Evolutionary conservation across 2,329 filamentous ascomycete genomes (phyloP).

Genomic region (Fusarium burgessii): DNA sequence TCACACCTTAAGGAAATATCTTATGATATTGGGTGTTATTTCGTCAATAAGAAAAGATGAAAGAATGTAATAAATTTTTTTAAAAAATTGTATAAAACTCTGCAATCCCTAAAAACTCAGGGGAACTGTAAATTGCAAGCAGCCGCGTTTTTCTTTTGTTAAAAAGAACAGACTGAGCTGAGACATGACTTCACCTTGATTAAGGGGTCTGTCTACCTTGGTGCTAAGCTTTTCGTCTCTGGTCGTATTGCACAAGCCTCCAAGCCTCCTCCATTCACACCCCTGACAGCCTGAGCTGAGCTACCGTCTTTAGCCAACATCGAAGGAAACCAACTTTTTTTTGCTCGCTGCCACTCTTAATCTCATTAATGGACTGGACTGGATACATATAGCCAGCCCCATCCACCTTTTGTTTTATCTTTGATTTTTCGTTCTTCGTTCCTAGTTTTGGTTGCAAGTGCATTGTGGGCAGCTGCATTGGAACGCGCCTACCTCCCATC

Average conservation of each 20-base stretch:
- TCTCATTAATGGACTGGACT: background rate
- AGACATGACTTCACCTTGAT: constrained; percentile 49
- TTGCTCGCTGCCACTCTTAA: background rate
- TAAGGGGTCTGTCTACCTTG: constrained; percentile 31
- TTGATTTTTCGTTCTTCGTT: constrained; percentile 21
- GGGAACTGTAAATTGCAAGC: background rate
- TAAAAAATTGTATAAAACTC: background rate
- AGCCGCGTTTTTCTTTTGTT: background rate
- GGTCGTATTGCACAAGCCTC: constrained; percentile 1
- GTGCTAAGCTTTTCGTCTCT: constrained; percentile 30
- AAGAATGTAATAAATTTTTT: too few species aligned
- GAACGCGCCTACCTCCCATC: constrained; percentile 27
- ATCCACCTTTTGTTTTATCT: background rate
- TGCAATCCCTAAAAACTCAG: background rate
- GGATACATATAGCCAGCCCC: constrained; percentile 29
- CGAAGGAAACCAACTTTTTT: constrained; percentile 39
- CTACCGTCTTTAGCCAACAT: constrained; percentile 22
- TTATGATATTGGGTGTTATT: background rate
- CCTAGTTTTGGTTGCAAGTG: background rate
- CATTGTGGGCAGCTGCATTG: constrained; percentile 6
- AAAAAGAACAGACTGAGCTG: constrained; percentile 26
- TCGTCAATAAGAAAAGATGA: too few species aligned
- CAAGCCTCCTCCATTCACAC: constrained; percentile 31
- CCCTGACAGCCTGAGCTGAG: constrained; percentile 32
- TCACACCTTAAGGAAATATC: background rate